Conservation (phyloP, 1,139 yeast species). For the Pichia sp. region DNA sequence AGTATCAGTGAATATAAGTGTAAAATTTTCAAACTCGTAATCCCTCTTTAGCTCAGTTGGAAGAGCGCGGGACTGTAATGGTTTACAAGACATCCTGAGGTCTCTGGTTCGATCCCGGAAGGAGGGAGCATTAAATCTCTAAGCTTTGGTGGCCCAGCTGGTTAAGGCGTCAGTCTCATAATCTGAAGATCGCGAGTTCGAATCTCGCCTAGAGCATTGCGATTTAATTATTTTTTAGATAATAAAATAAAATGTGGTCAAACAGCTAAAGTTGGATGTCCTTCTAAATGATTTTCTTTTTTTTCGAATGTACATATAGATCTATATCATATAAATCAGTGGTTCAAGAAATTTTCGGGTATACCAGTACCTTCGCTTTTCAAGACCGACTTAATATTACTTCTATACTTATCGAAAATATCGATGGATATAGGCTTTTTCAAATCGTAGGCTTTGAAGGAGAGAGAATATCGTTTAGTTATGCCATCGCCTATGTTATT, state of each 20-base stretch:
- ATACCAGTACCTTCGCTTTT: conserved; percentile 6
- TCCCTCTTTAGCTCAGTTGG: conserved; percentile 24
- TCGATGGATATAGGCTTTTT: conserved; percentile 11
- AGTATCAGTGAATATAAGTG: neutral
- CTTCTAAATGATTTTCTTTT: too few species aligned
- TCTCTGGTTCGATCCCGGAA: conserved; percentile 23
- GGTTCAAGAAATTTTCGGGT: neutral
- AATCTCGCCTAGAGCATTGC: conserved; percentile 25
- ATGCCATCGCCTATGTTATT: neutral
- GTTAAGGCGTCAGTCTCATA: conserved; percentile 28
- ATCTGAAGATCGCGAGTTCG: conserved; percentile 28
- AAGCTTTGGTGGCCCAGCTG: conserved; percentile 27
- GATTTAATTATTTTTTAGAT: neutral
- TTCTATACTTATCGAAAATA: conserved; percentile 51
- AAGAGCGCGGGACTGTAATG: conserved; percentile 23
- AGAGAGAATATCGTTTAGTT: conserved; percentile 25
- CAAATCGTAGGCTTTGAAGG: conserved; percentile 25
- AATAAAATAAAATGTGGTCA: neutral
- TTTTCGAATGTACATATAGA: too few species aligned
- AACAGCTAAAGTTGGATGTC: neutral
- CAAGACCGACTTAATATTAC: conserved; percentile 43
- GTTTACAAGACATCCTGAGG: conserved; percentile 20
- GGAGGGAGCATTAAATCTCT: conserved; percentile 13
- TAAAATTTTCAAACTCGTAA: neutral
- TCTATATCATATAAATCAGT: too few species aligned